Conservation (phyloP, 2,329 filamentous ascomycete species). For the Fusarium avenaceum region DNA sequence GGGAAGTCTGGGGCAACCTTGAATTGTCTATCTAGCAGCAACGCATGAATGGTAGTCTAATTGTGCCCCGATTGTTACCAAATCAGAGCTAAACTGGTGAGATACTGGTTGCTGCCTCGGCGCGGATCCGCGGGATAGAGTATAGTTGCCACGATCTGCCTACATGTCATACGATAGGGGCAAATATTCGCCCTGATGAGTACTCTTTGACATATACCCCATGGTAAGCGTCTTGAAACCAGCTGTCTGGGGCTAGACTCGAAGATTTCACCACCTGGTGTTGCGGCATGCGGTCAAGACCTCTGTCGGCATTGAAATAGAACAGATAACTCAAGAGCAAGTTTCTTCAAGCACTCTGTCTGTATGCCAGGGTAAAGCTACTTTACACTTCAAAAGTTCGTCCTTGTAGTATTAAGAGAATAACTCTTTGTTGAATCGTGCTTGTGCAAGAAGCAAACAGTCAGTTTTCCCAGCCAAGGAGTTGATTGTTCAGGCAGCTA, state of each 20-base stretch:
- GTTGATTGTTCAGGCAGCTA: no score
- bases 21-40: not conserved
- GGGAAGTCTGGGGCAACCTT: constrained; percentile 4
- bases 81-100: not conserved
- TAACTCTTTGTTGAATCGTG: no score
- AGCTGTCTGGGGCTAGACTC: not conserved
- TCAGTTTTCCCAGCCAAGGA: no score
- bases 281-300: not conserved
- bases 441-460: no score
- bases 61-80: not conserved
- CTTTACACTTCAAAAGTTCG: no score
- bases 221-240: not conserved
- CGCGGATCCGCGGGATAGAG: no score
- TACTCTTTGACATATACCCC: no score
- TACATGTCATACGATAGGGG: not conserved
- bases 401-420: no score
- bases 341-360: not conserved
- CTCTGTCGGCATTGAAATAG: not conserved
- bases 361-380: no score
- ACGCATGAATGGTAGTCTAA: not conserved
- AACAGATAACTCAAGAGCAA: not conserved
- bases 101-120: not conserved
- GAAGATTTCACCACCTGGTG: not conserved
- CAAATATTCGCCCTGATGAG: no score
- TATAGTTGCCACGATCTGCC: no score